Evolutionary conservation across 177 flowering plant genomes (phyloP).

Genomic region (Telopea speciosissima): DNA sequence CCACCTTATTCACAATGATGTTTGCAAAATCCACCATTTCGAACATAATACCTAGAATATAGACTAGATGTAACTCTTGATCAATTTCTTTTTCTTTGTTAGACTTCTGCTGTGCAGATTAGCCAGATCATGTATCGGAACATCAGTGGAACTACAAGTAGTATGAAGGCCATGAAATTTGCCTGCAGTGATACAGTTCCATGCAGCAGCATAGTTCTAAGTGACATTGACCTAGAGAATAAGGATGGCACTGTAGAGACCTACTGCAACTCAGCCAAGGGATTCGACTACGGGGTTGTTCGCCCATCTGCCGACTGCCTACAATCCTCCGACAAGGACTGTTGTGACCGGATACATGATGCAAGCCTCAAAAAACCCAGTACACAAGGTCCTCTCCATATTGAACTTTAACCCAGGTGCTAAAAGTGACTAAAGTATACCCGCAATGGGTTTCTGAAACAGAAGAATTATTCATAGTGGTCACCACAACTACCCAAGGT

Average conservation of each 20-base stretch:
- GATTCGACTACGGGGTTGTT: constrained; percentile 55
- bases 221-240: constrained; percentile 53
- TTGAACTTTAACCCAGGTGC: constrained; percentile 42
- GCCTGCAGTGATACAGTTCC: constrained; percentile 87
- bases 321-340: constrained; percentile 29
- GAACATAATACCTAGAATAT: background rate
- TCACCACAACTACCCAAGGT: background rate
- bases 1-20: too few species aligned
- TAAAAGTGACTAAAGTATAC: background rate
- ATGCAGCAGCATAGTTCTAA: constrained; percentile 60
- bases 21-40: background rate
- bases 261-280: constrained; percentile 71
- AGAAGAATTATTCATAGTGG: background rate
- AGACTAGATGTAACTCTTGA: background rate
- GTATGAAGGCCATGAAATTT: constrained; percentile 65
- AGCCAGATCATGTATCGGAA: constrained; percentile 69
- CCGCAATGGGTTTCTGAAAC: background rate
- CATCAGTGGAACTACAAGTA: constrained; percentile 72
- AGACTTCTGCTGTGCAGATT: constrained; percentile 74
- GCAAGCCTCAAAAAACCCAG: constrained; percentile 12
- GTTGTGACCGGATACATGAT: constrained; percentile 5
- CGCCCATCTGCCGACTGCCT: constrained; percentile 78
- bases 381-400: constrained; percentile 29
- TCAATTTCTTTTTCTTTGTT: background rate
- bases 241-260: constrained; percentile 64